Percentiles rank a stretch among this genome's conserved stretches.
phyloP scores from a whole-genome alignment of 805 yeast species.

The Candida maltosa region DNA sequence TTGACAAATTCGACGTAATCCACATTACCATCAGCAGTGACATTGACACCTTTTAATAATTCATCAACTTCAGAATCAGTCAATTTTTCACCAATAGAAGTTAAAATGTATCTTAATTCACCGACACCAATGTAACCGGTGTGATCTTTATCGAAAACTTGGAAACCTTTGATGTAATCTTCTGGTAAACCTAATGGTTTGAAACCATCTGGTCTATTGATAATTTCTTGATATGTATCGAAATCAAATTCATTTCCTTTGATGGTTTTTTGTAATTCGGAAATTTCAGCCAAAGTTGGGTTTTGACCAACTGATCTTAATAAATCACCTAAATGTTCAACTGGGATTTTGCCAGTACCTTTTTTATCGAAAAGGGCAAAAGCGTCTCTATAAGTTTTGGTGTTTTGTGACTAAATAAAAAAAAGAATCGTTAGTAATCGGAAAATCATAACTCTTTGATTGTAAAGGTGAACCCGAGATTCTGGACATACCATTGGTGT shows the following conservation, averaged over 20 bases:
- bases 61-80: slow-evolving; percentile 92
- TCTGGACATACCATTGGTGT: neutral
- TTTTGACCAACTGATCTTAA: slow-evolving; percentile 97
- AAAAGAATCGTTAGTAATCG: slow-evolving; percentile 1
- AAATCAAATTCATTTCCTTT: slow-evolving; percentile 62
- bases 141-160: slow-evolving; percentile 93
- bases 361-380: slow-evolving; percentile 95
- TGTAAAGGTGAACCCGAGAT: neutral
- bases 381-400: slow-evolving; percentile 74
- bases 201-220: slow-evolving; percentile 85
- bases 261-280: slow-evolving; percentile 40
- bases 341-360: slow-evolving; percentile 88
- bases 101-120: slow-evolving; percentile 89
- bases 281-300: slow-evolving; percentile 88
- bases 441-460: neutral
- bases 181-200: slow-evolving; percentile 83
- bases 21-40: slow-evolving; percentile 89
- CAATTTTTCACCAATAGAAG: slow-evolving; percentile 93
- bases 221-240: slow-evolving; percentile 70
- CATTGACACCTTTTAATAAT: slow-evolving; percentile 89
- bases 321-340: slow-evolving; percentile 84
- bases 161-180: slow-evolving; percentile 89
- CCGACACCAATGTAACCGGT: slow-evolving; percentile 98
- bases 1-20: slow-evolving; percentile 94
- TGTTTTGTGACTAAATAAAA: slow-evolving; percentile 35